A percentile compares a stretch with the other conserved stretches of the same genome.
Evolutionary conservation across 257 asterid species (phyloP).

Genomic region (Pogostemon cablin): DNA sequence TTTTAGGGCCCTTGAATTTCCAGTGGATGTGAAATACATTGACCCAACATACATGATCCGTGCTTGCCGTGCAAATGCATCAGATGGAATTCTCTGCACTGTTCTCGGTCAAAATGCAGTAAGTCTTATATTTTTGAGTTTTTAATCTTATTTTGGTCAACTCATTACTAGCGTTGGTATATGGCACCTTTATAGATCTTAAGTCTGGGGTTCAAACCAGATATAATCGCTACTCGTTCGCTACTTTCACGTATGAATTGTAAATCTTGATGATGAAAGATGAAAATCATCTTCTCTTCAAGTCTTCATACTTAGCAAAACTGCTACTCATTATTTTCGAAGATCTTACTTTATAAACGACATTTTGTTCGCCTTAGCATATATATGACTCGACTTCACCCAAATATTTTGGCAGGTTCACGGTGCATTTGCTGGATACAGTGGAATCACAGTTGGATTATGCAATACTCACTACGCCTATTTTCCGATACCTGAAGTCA

Average conservation of each 20-base stretch:
- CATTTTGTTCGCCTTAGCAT: conserved; percentile 6
- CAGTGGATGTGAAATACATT: conserved; percentile 92
- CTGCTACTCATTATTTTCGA: neutral
- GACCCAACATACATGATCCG: conserved; percentile 99
- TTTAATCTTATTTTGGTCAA: neutral
- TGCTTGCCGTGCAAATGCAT: conserved; percentile 99
- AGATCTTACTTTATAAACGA: neutral
- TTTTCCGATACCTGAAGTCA: conserved; percentile 94
- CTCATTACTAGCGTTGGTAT: no score
- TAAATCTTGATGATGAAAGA: no score
- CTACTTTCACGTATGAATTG: no score
- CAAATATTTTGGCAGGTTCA: conserved; percentile 66
- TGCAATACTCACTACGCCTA: conserved; percentile 96
- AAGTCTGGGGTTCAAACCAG: no score
- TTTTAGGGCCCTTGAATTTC: conserved; percentile 70
- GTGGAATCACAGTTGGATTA: conserved; percentile 95
- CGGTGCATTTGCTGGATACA: conserved; percentile 98
- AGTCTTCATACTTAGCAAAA: no score
- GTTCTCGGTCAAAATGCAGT: conserved; percentile 99
- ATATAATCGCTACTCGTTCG: no score
- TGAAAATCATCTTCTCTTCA: no score
- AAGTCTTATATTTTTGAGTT: conserved; percentile 37
- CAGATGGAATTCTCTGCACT: conserved; percentile 95
- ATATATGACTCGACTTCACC: neutral
- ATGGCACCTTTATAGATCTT: no score